These are phyloP conservation scores for Jatropha curcas DNA, from an alignment of 345 rosid species.

Conservation along the genomic window DNA sequence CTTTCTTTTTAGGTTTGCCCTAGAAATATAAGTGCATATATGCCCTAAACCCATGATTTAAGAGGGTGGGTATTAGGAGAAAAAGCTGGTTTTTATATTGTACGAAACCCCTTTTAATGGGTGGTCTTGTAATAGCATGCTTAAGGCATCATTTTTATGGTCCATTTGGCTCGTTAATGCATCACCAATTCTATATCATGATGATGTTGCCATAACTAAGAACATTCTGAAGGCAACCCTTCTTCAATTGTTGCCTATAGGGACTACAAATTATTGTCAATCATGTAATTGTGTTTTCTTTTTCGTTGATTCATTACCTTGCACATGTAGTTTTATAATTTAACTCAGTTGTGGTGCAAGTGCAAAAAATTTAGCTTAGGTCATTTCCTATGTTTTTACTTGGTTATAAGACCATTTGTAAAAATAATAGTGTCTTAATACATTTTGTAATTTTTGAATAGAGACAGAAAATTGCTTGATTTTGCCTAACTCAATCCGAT, in stretches of 20 bases:
- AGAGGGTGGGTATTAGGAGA: slow-evolving; percentile 16
- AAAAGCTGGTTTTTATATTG: background rate
- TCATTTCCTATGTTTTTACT: too few relatives aligned
- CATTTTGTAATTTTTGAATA: too few relatives aligned
- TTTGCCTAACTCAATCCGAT: too few relatives aligned
- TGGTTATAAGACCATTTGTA: too few relatives aligned
- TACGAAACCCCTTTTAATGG: background rate
- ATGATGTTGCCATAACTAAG: slow-evolving; percentile 37
- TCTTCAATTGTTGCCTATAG: slow-evolving; percentile 27
- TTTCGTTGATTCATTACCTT: slow-evolving; percentile 15
- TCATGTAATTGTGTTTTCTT: slow-evolving; percentile 12
- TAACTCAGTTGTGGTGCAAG: background rate
- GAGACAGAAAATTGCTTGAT: too few relatives aligned
- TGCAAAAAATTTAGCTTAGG: background rate
- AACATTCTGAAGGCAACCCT: slow-evolving; percentile 25
- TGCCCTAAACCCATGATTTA: slow-evolving; percentile 19
- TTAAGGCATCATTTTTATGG: slow-evolving; percentile 28
- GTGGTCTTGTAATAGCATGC: slow-evolving; percentile 28
- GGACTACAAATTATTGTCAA: slow-evolving; percentile 26
- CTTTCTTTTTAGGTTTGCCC: background rate
- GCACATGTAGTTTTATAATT: slow-evolving; percentile 30
- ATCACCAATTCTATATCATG: slow-evolving; percentile 25
- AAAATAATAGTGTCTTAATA: too few relatives aligned
- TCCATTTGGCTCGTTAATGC: slow-evolving; percentile 18
- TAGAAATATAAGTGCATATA: background rate